Evolutionary conservation across 2,329 filamentous ascomycete species (phyloP), one percentile per base, ranked within the genome.

Genomic region (Arthrobotrys entomopaga): DNA sequence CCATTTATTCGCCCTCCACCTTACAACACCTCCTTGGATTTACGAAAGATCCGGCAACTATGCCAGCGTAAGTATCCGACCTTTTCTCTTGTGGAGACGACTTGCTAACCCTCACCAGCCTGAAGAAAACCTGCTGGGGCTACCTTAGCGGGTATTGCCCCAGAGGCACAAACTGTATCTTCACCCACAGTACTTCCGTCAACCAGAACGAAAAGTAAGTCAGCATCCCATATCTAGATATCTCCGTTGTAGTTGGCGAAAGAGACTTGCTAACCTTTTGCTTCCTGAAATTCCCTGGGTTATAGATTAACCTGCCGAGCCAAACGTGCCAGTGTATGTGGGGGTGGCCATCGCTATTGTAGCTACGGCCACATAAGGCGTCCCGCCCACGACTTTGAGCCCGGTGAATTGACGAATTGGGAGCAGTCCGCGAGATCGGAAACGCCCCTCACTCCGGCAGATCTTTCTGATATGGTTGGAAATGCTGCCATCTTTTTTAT

Each of bases 91-190:
- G 29, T 10, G 2, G 10, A 34, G 10, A 3, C 1, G 29, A 34
- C 11, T 13, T 46, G 11, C 42, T 46, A 46, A 46, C 8, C 4
- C 11, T 13, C 11, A 5, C 6, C 11, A 46, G 48, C n/a, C 19
- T 42, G 26, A 42, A 42, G 34, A 34, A 40, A 19, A 15, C 38
- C n/a, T 74, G 70, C 38, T 74, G 63, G 63, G 6, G 16, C 16
- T 74, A 56, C 22, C 63, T 60, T 15, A 26, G 53, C 20, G 70
- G 70, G 2, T 74, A 50, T 15, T 74, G 70, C 46, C 63, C 70
- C 7, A 58, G 63, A 54, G 69, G 69, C 15, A 42, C 11, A 5
- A 40, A 38, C 16, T 74, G 70, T 16, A 66, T 74, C 29, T 74
- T 67, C 15, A 16, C n/a, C 2, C 70, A 74, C n/a, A 16, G 50